These are phyloP conservation scores for Chlorella sorokiniana DNA, from an alignment of 139 green algal species.

Conservation along the genomic window DNA sequence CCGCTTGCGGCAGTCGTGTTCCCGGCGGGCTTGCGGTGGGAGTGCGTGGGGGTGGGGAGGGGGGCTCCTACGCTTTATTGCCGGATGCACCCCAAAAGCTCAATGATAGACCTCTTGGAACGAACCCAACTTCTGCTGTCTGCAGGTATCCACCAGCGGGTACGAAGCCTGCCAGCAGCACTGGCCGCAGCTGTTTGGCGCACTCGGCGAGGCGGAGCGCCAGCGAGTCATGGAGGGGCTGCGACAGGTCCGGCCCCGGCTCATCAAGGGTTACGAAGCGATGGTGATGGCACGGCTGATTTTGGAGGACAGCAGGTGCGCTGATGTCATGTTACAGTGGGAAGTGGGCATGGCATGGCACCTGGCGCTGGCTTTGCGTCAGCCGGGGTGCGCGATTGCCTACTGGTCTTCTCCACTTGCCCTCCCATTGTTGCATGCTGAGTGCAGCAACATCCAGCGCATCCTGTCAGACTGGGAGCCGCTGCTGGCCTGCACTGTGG, in stretches of 20 bases:
- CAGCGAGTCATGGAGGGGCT: slow-evolving; percentile 45
- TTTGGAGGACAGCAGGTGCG: slow-evolving; percentile 45
- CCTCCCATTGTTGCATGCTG: not conserved
- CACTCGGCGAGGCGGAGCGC: not conserved
- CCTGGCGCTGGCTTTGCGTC: not conserved
- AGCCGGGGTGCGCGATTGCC: no score
- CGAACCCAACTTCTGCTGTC: not conserved
- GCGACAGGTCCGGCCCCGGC: slow-evolving; percentile 50
- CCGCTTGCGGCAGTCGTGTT: no score
- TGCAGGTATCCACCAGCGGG: slow-evolving; percentile 55
- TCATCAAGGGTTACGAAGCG: slow-evolving; percentile 67
- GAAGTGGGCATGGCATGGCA: not conserved
- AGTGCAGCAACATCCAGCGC: slow-evolving; percentile 19
- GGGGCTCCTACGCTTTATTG: no score
- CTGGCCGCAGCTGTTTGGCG: slow-evolving; percentile 59
- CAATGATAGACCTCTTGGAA: no score
- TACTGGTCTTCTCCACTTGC: not conserved
- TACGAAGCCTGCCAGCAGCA: slow-evolving; percentile 39
- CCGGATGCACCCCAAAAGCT: no score
- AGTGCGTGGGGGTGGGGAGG: no score
- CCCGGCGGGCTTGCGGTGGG: no score
- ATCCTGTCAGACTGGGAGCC: slow-evolving; percentile 59
- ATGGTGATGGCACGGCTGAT: slow-evolving; percentile 71
- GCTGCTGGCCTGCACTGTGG: slow-evolving; percentile 50
- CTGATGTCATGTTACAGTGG: not conserved